Evolutionary conservation across 768 basidiomycete species (phyloP).

Genomic region (Phaffia australis): DNA sequence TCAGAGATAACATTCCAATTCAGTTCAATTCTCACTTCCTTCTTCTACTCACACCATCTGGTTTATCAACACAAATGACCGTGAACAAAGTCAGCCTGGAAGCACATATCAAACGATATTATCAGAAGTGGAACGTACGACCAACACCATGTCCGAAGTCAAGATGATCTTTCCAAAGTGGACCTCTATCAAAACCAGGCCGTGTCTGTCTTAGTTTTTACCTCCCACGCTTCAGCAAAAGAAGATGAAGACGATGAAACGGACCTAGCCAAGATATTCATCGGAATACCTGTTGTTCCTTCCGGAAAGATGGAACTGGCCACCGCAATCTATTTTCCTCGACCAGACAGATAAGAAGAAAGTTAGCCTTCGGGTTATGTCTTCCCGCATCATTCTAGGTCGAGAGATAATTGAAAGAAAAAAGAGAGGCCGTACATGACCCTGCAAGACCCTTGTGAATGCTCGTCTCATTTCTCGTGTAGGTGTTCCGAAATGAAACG

Average conservation of each 20-base stretch:
- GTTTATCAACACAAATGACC: not conserved
- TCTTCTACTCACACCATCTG: slow-evolving; percentile 14
- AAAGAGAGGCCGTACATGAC: slow-evolving; percentile 57
- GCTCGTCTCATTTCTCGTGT: slow-evolving; percentile 78
- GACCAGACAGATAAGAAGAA: no score
- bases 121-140: not conserved
- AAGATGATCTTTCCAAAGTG: slow-evolving; percentile 27
- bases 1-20: not conserved
- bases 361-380: no score
- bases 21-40: not conserved
- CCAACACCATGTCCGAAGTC: slow-evolving; percentile 18
- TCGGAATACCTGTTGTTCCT: slow-evolving; percentile 68
- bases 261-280: slow-evolving; percentile 63
- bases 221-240: no score
- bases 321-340: slow-evolving; percentile 60
- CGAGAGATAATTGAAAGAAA: not conserved
- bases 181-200: not conserved
- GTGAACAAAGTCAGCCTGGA: not conserved
- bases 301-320: slow-evolving; percentile 82
- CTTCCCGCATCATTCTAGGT: not conserved
- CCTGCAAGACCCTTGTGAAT: slow-evolving; percentile 89
- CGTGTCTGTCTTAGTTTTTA: no score
- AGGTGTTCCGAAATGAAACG: slow-evolving; percentile 75
- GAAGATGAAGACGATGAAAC: no score
- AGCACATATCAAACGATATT: no score